These are phyloP conservation scores for Trichoderma sp. DNA, from an alignment of 2,329 filamentous ascomycete genomes.

Conservation along the genomic window DNA sequence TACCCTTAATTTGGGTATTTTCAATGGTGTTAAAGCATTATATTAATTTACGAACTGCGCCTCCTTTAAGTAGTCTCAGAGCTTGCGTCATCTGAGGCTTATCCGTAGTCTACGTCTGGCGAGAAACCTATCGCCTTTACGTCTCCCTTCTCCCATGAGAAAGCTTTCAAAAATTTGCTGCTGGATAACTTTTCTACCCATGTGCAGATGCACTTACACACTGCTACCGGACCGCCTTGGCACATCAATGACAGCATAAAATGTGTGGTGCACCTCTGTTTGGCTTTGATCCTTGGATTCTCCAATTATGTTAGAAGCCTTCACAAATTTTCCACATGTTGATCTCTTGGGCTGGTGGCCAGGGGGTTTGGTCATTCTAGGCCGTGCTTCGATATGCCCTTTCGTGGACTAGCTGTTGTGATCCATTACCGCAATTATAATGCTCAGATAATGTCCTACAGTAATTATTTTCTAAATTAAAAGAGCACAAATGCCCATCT, in stretches of 20 bases:
- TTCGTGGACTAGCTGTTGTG: neutral
- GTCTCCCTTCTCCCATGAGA: neutral
- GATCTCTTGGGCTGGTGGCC: no score
- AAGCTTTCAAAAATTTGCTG: neutral
- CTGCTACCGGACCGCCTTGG: neutral
- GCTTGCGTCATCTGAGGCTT: neutral
- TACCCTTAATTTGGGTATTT: neutral
- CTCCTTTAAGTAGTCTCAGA: neutral
- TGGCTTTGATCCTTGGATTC: neutral
- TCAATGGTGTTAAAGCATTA: neutral
- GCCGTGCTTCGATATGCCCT: neutral
- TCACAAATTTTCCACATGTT: no score
- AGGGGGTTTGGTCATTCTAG: neutral
- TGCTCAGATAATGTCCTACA: neutral
- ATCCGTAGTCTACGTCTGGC: neutral
- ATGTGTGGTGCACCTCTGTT: neutral
- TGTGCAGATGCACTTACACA: neutral
- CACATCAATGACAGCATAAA: neutral
- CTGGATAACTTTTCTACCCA: neutral
- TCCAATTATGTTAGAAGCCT: no score
- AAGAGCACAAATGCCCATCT: neutral
- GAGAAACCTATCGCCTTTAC: neutral
- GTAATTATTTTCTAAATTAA: neutral
- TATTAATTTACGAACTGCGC: neutral
- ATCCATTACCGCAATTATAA: neutral